A percentile compares a stretch with the other conserved stretches of the same genome.
Evolutionary conservation across 1,139 yeast species (phyloP).

Genomic region (Petasospora rhodanensis): DNA sequence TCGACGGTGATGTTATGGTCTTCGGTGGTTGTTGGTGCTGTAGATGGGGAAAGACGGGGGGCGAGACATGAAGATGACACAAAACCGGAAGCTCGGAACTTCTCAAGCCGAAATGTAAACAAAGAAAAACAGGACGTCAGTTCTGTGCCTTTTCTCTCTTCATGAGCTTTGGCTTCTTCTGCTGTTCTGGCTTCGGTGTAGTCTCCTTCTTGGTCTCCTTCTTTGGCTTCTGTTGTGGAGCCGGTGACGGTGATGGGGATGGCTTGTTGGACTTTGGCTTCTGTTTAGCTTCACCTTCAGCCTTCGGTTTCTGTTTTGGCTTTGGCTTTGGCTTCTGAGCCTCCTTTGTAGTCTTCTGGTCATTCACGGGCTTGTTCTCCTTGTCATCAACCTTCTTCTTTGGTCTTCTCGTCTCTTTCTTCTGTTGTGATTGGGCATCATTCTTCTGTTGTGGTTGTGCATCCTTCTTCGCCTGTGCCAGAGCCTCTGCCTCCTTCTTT

Average conservation of each 20-base stretch:
- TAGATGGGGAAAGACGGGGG: no score
- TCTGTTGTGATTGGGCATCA: not conserved
- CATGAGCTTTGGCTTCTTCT: constrained; percentile 1
- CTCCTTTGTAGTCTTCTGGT: constrained; percentile 1
- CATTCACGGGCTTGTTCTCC: not conserved
- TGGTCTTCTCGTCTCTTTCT: constrained; percentile 1
- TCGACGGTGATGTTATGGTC: no score
- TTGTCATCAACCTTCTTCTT: not conserved
- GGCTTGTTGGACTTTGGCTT: not conserved
- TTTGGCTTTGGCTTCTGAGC: constrained; percentile 2
- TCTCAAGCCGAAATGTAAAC: no score
- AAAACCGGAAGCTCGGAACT: no score
- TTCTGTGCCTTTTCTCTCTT: not conserved
- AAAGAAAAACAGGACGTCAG: no score
- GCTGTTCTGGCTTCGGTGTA: not conserved
- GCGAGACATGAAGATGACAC: no score
- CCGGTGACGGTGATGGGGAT: not conserved
- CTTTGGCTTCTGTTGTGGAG: not conserved
- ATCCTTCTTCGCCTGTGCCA: no score
- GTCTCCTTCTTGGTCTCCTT: not conserved
- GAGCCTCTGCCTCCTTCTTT: constrained; percentile 4
- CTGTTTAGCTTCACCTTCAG: constrained; percentile 1
- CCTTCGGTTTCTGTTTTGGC: not conserved
- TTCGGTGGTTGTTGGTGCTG: no score
- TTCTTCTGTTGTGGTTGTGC: no score